Base-by-base conservation (phyloP, 1,284 basidiomycete species). In the Anthracocystis panici-leucophaei region DNA sequence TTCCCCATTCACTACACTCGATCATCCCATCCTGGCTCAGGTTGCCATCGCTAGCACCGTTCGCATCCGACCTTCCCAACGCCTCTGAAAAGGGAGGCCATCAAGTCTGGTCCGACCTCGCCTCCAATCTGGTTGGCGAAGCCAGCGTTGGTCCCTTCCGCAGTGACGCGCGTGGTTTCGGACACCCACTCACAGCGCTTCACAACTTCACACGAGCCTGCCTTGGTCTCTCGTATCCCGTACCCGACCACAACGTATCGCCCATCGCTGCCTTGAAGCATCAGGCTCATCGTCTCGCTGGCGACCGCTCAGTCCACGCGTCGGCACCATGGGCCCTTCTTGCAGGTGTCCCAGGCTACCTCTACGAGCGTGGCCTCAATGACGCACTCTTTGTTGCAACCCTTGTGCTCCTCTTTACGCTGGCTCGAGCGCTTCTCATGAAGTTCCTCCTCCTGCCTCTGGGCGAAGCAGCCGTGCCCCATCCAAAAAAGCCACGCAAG, bases 311-410 rank as follows among this genome's bases (percentile, higher is more conserved):
- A 2, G 40, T 57, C 25, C 50, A 35, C 10, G 44, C 58, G 1
- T 29, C 56, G 25, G 52, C 56, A 57, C 77, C 77, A 1, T 78
- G 77, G 77, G 57, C 69, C 3, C 61, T 76, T 11, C 65, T 78
- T 23, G 61, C 57, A 12, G 73, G 69, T 10, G 61, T 69, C 3
- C 69, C 66, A 14, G 77, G 74, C 50, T 68, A 63, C 38, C 56
- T 69, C 21, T 81, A 81, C 51, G 62, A 67, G 12, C 69, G 75
- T 3, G 76, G 75, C 12, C n/a, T 29, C 25, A 77, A 75, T 41
- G 83, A 84, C 29, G 68, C 68, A 5, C 68, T 79, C 27, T 81
- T 79, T 52, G 79, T 81, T 1, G 51, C 55, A n/a, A 80, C 79
- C 1, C 77, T 80, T 29, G 81, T 81, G 25, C 64, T 84, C 27